phyloP scores from a whole-genome alignment of 495 filamentous ascomycete species.

The Darksidea phi region DNA sequence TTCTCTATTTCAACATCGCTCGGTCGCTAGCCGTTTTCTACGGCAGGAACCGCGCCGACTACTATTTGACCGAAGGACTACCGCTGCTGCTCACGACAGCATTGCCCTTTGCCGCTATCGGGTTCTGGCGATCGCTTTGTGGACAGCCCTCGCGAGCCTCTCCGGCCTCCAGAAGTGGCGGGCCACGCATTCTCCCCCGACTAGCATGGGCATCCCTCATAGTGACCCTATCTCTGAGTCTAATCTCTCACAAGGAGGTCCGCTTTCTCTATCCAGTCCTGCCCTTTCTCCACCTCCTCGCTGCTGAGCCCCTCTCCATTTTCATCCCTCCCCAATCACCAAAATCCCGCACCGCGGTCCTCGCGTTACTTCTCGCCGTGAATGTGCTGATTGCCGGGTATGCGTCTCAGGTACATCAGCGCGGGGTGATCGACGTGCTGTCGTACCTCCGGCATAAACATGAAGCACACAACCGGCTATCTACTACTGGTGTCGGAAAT shows the following conservation, averaged over 20 bases:
- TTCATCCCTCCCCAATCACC: constrained; percentile 55
- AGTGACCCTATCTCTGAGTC: constrained; percentile 64
- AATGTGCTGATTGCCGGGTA: constrained; percentile 75
- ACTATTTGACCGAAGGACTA: constrained; percentile 86
- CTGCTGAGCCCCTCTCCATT: constrained; percentile 61
- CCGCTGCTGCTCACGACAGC: constrained; percentile 83
- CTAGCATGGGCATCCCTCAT: constrained; percentile 59
- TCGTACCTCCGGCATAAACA: constrained; percentile 72
- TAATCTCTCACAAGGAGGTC: constrained; percentile 94
- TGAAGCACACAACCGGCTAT: constrained; percentile 42
- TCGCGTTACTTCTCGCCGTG: constrained; percentile 40
- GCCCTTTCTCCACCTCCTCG: constrained; percentile 77
- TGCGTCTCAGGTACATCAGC: constrained; percentile 72
- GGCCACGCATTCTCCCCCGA: constrained; percentile 26
- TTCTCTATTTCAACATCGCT: constrained; percentile 87
- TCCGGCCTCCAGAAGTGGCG: neutral
- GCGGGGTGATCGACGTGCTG: constrained; percentile 69
- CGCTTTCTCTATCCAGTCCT: constrained; percentile 95
- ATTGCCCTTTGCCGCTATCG: constrained; percentile 69
- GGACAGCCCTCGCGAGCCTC: neutral
- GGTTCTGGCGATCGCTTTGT: constrained; percentile 57
- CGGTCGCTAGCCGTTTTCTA: constrained; percentile 88
- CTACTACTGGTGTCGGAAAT: neutral
- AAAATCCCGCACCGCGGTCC: constrained; percentile 21
- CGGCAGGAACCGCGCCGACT: constrained; percentile 86